Evolutionary conservation across 164 flowering plant genomes (phyloP), one percentile per base, ranked within the genome.

Genomic region (Macadamia integrifolia): DNA sequence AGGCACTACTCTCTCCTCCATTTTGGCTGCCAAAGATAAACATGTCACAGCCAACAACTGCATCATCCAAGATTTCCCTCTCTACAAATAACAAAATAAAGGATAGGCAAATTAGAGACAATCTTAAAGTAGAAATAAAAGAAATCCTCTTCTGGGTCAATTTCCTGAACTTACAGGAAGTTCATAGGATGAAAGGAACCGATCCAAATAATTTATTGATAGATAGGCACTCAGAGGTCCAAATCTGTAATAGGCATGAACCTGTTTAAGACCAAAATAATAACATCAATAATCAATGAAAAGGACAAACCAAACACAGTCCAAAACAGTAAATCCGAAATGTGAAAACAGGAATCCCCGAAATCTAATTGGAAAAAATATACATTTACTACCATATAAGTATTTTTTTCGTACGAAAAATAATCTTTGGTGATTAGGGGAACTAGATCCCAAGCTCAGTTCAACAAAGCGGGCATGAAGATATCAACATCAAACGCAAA

Each of bases 1-100:
- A 40, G 97, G 97, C 11, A 86, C 89, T 32, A 87, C 84, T 59
- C 85, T 84, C 72, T 89, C 97, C 66, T 91, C 97, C 87, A 89
- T 80, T 82, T 91, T 91, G 71, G 94, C 94, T 35, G 94, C 92
- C 68, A 91, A 79, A 46, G 97, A 91, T 74, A 91, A 72, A 77
- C 97, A 91, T 4, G 93, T 80, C 61, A 91, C 90, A 69, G 87
- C 87, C 73, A 89, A 69, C 69, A 91, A 78, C 64, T 89, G 95
- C 84, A 86, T 80, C 83, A 79, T 89, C 97, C 97, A 91, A 67
- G 83, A 77, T 74, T 80, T 85, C 17, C 81, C 85, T 70, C 78
- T 86, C 97, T 87, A 75, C 68, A 74, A n/a, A 62, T 9, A 62
- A 35, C 11, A 10, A 70, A 23, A 32, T 23, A 23, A 23, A 23